These are phyloP conservation scores for Penicillium expansum DNA, from an alignment of 2,329 filamentous ascomycete species.

Conservation along the genomic window DNA sequence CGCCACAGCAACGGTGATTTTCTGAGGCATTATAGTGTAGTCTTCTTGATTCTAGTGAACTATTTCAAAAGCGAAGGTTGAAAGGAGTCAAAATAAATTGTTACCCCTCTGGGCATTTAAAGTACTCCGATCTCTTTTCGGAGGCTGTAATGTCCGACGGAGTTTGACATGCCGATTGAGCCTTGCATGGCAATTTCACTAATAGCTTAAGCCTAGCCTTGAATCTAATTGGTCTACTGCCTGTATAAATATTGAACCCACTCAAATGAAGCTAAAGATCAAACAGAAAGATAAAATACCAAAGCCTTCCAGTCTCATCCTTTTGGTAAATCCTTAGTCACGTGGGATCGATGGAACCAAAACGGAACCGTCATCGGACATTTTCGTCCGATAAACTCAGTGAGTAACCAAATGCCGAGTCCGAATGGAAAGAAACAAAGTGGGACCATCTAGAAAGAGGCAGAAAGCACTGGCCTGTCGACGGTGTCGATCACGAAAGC, in stretches of 20 bases:
- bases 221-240: neutral
- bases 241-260: neutral
- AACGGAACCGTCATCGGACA: neutral
- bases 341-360: neutral
- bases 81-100: neutral
- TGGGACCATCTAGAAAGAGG: neutral
- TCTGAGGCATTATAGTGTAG: constrained; percentile 11
- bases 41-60: neutral
- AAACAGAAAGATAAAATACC: neutral
- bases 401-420: neutral
- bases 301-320: neutral
- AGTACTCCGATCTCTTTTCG: neutral
- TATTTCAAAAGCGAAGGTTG: neutral
- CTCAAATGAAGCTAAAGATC: neutral
- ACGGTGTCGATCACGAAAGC: constrained; percentile 14
- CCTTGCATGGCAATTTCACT: neutral
- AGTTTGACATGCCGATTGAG: neutral
- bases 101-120: neutral
- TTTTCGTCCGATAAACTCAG: neutral
- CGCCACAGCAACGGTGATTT: constrained; percentile 45
- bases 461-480: constrained; percentile 10
- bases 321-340: neutral
- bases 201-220: neutral
- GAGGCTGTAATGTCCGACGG: constrained; percentile 1
- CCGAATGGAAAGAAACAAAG: constrained; percentile 1